These are phyloP conservation scores for Trichomonascaceae sp. DNA, from an alignment of 1,139 yeast genomes.

Conservation along the genomic window DNA sequence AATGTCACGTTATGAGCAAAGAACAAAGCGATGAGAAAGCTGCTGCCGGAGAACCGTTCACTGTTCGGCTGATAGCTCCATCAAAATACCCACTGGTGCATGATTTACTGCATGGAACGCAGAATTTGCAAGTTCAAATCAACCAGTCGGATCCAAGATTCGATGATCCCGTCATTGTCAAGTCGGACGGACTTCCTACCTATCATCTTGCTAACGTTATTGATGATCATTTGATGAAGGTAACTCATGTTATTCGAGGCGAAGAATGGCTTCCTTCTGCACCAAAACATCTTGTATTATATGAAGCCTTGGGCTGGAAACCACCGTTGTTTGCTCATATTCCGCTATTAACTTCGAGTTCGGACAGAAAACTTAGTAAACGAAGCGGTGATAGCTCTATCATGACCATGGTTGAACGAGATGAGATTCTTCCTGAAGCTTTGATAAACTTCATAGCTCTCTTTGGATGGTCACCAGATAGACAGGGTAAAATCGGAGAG, in stretches of 20 bases:
- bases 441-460: conserved; percentile 79
- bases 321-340: conserved; percentile 83
- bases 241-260: conserved; percentile 92
- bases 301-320: conserved; percentile 79
- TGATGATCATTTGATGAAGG: conserved; percentile 88
- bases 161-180: conserved; percentile 84
- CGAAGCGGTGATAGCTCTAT: conserved; percentile 79
- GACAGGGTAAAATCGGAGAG: conserved; percentile 39
- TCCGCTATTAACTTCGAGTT: conserved; percentile 69
- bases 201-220: conserved; percentile 94
- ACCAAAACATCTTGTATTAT: conserved; percentile 86
- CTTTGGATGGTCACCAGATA: conserved; percentile 89
- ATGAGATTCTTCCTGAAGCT: conserved; percentile 79
- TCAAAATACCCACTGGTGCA: conserved; percentile 55
- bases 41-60: conserved; percentile 31
- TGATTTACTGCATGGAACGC: conserved; percentile 71
- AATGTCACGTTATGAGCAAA: conserved; percentile 47
- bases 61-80: conserved; percentile 52
- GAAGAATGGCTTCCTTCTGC: conserved; percentile 98
- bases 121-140: conserved; percentile 74
- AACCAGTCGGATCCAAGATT: conserved; percentile 63
- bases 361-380: conserved; percentile 79
- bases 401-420: conserved; percentile 44
- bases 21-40: conserved; percentile 39
- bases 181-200: conserved; percentile 91